These are phyloP conservation scores for Styphnolobium japonicum DNA, from an alignment of 306 rosid genomes.

Conservation along the genomic window DNA sequence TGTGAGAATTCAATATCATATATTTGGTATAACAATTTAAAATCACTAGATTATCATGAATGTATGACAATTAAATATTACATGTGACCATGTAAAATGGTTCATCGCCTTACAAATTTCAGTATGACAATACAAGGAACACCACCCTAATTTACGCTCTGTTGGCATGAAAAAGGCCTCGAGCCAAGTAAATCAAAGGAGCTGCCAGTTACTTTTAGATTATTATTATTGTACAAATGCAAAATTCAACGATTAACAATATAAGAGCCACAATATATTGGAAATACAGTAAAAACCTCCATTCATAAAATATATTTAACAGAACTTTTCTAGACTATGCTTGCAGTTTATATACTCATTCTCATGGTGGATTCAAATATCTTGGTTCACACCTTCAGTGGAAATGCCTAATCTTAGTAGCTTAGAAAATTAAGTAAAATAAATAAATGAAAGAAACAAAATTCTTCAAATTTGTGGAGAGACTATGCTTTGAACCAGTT, in stretches of 20 bases:
- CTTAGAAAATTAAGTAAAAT: neutral
- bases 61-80: no score
- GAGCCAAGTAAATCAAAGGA: no score
- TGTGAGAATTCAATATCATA: no score
- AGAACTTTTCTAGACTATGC: constrained; percentile 9
- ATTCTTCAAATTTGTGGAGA: neutral
- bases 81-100: no score
- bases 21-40: no score
- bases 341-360: neutral
- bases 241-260: neutral
- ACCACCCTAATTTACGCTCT: no score
- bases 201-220: no score
- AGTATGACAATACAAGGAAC: no score
- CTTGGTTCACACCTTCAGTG: neutral
- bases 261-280: neutral
- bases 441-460: neutral
- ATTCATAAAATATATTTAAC: neutral
- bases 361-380: neutral
- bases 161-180: no score
- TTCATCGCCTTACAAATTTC: no score
- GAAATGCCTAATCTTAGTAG: neutral
- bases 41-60: no score
- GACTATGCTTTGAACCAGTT: constrained; percentile 10
- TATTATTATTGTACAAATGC: no score
- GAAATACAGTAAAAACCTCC: neutral